Evolutionary conservation across 1,139 yeast genomes (phyloP).

Genomic region (Pichia kudriavzevii): DNA sequence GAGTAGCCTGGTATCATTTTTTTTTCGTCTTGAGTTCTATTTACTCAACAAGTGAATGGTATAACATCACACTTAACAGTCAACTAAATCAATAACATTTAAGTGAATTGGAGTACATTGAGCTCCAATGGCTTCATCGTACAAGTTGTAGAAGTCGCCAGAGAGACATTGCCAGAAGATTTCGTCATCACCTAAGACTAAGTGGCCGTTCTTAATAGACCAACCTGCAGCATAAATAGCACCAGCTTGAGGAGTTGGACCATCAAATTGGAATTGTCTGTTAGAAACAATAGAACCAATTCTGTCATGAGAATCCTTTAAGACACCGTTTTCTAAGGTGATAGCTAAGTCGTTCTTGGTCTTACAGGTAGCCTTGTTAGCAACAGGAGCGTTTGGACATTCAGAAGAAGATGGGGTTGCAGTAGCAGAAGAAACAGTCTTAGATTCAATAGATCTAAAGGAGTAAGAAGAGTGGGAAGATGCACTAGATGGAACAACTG

Average conservation of each 20-base stretch:
- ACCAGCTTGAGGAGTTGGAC: conserved; percentile 89
- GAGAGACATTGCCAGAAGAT: conserved; percentile 72
- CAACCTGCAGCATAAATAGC: conserved; percentile 81
- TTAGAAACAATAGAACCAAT: conserved; percentile 75
- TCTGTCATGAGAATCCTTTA: conserved; percentile 60
- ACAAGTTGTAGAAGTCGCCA: conserved; percentile 76
- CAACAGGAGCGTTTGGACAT: conserved; percentile 30
- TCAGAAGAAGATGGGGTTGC: conserved; percentile 24
- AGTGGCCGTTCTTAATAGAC: conserved; percentile 62
- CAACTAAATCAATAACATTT: conserved; percentile 52
- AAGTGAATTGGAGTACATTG: conserved; percentile 63
- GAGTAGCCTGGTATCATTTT: too few relatives aligned
- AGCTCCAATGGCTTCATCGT: conserved; percentile 57
- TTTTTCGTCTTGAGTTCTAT: too few relatives aligned
- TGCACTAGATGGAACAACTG: conserved; percentile 17
- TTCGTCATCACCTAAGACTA: conserved; percentile 58
- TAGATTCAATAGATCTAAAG: conserved; percentile 31
- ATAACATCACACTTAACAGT: conserved; percentile 36
- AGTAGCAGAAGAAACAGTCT: conserved; percentile 28
- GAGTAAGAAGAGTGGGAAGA: conserved; percentile 21
- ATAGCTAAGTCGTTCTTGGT: conserved; percentile 46
- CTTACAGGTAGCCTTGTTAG: conserved; percentile 43
- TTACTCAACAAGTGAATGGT: conserved; percentile 2
- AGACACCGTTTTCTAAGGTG: conserved; percentile 44
- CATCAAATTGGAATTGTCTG: conserved; percentile 84